phyloP scores from a whole-genome alignment of 1,284 basidiomycete genomes.

The Melampsora abietis-canadensis region DNA sequence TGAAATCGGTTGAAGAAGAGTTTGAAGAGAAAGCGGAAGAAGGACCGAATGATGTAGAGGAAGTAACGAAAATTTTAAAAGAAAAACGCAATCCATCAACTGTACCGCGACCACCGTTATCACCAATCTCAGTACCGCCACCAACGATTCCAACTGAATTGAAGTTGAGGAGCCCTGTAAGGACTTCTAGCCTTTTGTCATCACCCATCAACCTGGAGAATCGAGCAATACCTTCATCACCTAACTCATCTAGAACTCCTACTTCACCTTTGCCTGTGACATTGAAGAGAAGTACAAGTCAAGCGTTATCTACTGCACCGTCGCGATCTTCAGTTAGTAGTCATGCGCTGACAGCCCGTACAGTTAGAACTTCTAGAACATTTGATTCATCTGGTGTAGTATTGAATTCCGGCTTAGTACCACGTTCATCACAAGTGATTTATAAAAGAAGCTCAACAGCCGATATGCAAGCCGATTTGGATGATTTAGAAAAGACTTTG shows the following conservation, averaged over 20 bases:
- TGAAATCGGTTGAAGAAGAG: background rate
- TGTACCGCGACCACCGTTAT: background rate
- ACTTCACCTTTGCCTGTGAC: background rate
- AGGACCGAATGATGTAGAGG: background rate
- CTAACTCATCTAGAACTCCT: background rate
- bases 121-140: too few relatives aligned
- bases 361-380: background rate
- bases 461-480: constrained; percentile 25
- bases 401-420: background rate
- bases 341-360: background rate
- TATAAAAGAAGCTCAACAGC: constrained; percentile 16
- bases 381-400: background rate
- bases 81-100: background rate
- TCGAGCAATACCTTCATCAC: background rate
- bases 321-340: background rate
- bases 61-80: background rate
- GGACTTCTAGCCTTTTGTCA: constrained; percentile 6
- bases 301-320: background rate
- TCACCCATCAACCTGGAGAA: constrained; percentile 16
- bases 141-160: background rate
- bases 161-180: background rate
- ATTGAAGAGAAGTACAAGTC: background rate
- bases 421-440: background rate
- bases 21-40: background rate
- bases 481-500: constrained; percentile 27